Percentiles rank a stretch among this genome's conserved stretches.
Evolutionary conservation across 1,284 basidiomycete species (phyloP).

Genomic region (Caloboletus inedulis): DNA sequence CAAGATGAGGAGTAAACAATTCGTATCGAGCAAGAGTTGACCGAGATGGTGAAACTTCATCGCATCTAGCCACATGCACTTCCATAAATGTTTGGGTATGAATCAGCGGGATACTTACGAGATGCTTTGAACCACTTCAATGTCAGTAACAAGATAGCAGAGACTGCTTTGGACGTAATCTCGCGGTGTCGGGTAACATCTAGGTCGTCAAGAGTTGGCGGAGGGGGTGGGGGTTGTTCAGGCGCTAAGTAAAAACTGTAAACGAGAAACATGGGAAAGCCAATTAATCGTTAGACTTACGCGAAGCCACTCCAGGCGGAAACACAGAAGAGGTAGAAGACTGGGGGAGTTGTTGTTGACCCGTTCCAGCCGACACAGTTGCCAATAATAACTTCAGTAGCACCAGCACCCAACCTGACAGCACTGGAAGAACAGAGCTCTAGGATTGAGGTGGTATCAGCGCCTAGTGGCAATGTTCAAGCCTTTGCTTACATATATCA

Average conservation of each 20-base stretch:
- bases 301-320: constrained; percentile 65
- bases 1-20: constrained; percentile 89
- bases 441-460: constrained; percentile 29
- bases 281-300: constrained; percentile 42
- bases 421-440: constrained; percentile 75
- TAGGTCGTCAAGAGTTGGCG: constrained; percentile 88
- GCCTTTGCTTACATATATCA: constrained; percentile 74
- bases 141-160: constrained; percentile 86
- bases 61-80: constrained; percentile 56
- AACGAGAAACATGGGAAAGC: constrained; percentile 3
- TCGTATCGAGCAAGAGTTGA: constrained; percentile 92
- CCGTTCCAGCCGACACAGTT: constrained; percentile 78
- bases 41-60: constrained; percentile 99
- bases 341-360: constrained; percentile 51
- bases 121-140: constrained; percentile 99
- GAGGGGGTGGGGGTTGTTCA: constrained; percentile 62
- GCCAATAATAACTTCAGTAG: constrained; percentile 85
- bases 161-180: constrained; percentile 96
- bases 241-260: constrained; percentile 40
- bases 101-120: constrained; percentile 52
- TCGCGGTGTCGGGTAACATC: constrained; percentile 96
- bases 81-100: constrained; percentile 3
- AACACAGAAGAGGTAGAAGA: constrained; percentile 62
- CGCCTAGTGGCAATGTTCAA: not conserved
- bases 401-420: constrained; percentile 87